These are phyloP conservation scores for Urtica urens DNA, from an alignment of 306 rosid species.

Conservation along the genomic window DNA sequence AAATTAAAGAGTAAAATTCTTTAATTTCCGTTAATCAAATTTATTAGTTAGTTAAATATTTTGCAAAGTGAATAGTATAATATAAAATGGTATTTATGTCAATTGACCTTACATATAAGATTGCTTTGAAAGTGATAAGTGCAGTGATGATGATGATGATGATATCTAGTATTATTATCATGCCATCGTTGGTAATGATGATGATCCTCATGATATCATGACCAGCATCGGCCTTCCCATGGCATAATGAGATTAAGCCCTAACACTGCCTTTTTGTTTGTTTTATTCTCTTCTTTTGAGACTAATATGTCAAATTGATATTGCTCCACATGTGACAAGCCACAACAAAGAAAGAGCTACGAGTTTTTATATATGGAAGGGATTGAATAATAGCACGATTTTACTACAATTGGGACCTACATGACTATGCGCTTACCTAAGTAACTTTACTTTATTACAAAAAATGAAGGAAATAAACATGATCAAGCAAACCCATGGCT, in stretches of 20 bases:
- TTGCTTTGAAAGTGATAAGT: conserved; percentile 15
- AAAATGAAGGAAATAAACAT: no score
- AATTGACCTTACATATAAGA: no score
- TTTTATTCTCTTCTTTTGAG: background rate
- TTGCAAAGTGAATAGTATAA: no score
- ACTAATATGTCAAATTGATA: no score
- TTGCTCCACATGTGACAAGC: no score
- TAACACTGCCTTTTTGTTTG: background rate
- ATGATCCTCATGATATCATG: conserved; percentile 21
- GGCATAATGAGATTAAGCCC: conserved; percentile 8
- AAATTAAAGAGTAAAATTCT: no score
- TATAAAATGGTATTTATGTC: no score
- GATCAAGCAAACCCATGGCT: no score
- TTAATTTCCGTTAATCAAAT: no score
- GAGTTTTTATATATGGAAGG: conserved; percentile 4
- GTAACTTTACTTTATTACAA: no score
- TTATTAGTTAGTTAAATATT: no score
- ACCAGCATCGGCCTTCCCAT: conserved; percentile 20
- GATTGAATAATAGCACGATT: conserved; percentile 8
- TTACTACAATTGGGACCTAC: background rate
- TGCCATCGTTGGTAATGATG: conserved; percentile 4
- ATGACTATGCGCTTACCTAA: background rate
- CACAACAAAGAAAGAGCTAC: background rate
- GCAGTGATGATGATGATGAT: conserved; percentile 11
- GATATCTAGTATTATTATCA: no score